A percentile compares a stretch with the other conserved stretches of the same genome.
These are phyloP conservation scores for Chenopodium quinoa DNA, from an alignment of 148 eudicot genomes.

Conservation along the genomic window DNA sequence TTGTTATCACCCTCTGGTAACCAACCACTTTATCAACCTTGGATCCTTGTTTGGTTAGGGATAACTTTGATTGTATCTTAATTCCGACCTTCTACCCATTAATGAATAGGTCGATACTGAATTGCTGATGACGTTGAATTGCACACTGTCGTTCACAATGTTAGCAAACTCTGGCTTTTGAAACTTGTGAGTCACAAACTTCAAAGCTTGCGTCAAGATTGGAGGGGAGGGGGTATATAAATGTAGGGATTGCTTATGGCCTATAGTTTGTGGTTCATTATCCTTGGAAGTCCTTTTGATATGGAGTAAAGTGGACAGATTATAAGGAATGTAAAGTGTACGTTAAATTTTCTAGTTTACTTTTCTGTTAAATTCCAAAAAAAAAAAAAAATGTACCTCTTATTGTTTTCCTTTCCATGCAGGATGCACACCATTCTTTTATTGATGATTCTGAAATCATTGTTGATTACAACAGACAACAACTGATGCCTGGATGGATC, in stretches of 20 bases:
- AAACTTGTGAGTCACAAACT: neutral
- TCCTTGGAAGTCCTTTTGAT: neutral
- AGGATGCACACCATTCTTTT: slow-evolving; percentile 88
- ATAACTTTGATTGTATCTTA: neutral
- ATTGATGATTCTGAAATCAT: slow-evolving; percentile 91
- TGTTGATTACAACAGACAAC: slow-evolving; percentile 94
- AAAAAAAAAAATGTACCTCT: neutral
- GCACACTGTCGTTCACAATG: neutral
- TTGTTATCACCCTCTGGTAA: too few relatives aligned
- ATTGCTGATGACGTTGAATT: neutral
- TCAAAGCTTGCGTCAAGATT: neutral
- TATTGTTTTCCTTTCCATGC: slow-evolving; percentile 17
- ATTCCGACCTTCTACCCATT: too few relatives aligned
- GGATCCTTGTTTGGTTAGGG: neutral
- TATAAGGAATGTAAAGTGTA: neutral
- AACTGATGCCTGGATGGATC: slow-evolving; percentile 96
- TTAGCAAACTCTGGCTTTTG: neutral
- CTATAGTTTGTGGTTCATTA: neutral
- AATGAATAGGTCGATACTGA: neutral
- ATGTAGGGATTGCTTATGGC: neutral
- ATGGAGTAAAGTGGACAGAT: neutral
- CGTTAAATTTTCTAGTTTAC: neutral
- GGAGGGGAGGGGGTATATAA: neutral
- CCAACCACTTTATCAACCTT: neutral
- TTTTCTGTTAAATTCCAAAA: neutral